Percentiles rank a stretch among this genome's conserved stretches.
Conservation (phyloP, 176 grass and related monocot species). For the Pontederia crassipes region DNA sequence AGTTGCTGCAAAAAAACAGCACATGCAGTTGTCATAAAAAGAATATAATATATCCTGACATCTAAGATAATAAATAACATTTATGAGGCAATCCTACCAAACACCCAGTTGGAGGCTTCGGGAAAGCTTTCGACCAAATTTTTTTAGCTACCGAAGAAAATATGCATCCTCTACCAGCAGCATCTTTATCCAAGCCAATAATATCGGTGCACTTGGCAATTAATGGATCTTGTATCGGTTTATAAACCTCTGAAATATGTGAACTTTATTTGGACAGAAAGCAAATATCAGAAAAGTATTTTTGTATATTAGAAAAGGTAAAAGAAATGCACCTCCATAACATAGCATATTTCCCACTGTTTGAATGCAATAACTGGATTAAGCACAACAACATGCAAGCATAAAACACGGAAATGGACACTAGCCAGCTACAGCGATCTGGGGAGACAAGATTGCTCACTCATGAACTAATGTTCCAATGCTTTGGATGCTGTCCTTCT, state of each 20-base stretch:
- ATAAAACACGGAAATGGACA: too few relatives aligned
- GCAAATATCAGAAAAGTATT: slow-evolving; percentile 11
- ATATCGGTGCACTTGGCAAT: slow-evolving; percentile 61
- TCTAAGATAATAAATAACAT: neutral
- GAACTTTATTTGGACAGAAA: slow-evolving; percentile 59
- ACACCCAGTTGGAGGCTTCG: slow-evolving; percentile 82
- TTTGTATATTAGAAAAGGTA: neutral
- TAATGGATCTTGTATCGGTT: slow-evolving; percentile 80
- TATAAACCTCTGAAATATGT: slow-evolving; percentile 72
- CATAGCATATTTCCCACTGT: neutral
- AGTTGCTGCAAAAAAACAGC: slow-evolving; percentile 44
- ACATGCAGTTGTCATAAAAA: slow-evolving; percentile 1
- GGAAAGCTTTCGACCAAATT: slow-evolving; percentile 67
- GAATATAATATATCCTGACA: slow-evolving; percentile 5
- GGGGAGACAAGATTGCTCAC: too few relatives aligned
- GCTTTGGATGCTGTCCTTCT: too few relatives aligned
- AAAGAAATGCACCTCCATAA: neutral
- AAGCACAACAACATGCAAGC: too few relatives aligned
- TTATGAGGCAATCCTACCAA: slow-evolving; percentile 44
- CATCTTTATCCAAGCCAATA: slow-evolving; percentile 49
- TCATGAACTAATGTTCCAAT: too few relatives aligned
- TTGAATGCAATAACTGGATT: too few relatives aligned
- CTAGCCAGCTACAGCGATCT: too few relatives aligned
- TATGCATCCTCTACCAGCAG: slow-evolving; percentile 31
- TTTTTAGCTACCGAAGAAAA: slow-evolving; percentile 44